These are phyloP conservation scores for Bondarzewia mesenterica DNA, from an alignment of 1,284 basidiomycete species.

Conservation along the genomic window DNA sequence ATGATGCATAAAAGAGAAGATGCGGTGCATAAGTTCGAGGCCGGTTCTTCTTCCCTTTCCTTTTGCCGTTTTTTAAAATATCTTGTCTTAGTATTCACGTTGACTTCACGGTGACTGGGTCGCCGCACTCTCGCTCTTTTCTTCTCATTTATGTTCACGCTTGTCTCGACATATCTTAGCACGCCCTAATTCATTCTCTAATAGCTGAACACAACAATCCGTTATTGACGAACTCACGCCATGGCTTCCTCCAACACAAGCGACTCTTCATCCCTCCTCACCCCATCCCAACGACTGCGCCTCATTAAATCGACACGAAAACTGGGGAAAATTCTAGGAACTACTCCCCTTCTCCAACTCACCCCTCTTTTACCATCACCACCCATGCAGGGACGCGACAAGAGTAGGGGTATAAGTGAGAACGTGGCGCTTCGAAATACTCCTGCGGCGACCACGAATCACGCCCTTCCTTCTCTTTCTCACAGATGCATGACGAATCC, in stretches of 20 bases:
- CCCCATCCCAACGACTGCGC: constrained; percentile 7
- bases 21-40: not conserved
- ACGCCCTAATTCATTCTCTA: not conserved
- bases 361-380: not conserved
- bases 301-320: constrained; percentile 12
- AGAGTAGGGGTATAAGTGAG: not conserved
- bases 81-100: no score
- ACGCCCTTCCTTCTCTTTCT: no score
- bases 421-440: no score
- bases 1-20: not conserved
- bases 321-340: constrained; percentile 11
- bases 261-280: not conserved
- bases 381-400: not conserved
- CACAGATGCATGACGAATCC: no score
- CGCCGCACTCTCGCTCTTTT: not conserved
- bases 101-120: not conserved
- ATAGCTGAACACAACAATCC: not conserved
- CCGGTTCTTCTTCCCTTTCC: not conserved
- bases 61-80: no score
- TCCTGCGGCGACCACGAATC: not conserved
- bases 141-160: not conserved
- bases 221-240: not conserved
- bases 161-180: not conserved
- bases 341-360: constrained; percentile 7
- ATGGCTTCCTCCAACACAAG: not conserved